Evolutionary conservation across 2,329 filamentous ascomycete genomes (phyloP), one percentile per base, ranked within the genome.

Genomic region (Trichoderma sp.): DNA sequence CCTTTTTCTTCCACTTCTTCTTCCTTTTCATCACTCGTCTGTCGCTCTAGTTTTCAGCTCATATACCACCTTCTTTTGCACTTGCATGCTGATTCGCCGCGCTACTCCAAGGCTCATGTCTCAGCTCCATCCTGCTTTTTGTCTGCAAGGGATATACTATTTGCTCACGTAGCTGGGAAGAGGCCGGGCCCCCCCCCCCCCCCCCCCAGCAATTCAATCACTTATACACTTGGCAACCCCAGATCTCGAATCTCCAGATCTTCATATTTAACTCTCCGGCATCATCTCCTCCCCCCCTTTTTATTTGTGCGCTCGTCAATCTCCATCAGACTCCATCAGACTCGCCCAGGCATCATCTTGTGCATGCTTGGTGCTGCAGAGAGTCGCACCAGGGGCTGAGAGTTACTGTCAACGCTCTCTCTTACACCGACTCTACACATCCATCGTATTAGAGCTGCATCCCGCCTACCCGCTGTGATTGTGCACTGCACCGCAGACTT

Each of bases 381-480:
- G 54, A 58, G 32, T 37, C 54, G 54, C 32, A 58, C n/a, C 30
- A 58, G 54, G 32, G 32, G 18, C 16, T 14, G 51, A 32, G 14
- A 56, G 28, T 49, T 49, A 14, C 18, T 34, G 26, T 11, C 34
- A 10, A 28, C 32, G n/a, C 64, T 66, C 64, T 59, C 64, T 66
- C 64, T 59, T 66, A 59, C 64, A 67, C 54, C 64, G 64, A 67
- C 52, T 46, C 55, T 26, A 21, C 6, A 13, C 37, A 46, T 21
- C 26, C 54, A n/a, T 18, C 55, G 5, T 39, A 39, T 30, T 28
- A 7, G 18, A 37, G 37, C 66, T 68, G 66, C 59, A 56, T 68
- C 59, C 66, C 26, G 66, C 59, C 66, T 65, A 37, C 66, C 52
- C 37, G 59, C 46, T 26, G 43, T 63, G 58, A 43, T 32, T 46